A percentile compares a stretch with the other conserved stretches of the same genome.
These are phyloP conservation scores for Mycosphaerelloides madeirae DNA, from an alignment of 2,329 filamentous ascomycete genomes.

Conservation along the genomic window DNA sequence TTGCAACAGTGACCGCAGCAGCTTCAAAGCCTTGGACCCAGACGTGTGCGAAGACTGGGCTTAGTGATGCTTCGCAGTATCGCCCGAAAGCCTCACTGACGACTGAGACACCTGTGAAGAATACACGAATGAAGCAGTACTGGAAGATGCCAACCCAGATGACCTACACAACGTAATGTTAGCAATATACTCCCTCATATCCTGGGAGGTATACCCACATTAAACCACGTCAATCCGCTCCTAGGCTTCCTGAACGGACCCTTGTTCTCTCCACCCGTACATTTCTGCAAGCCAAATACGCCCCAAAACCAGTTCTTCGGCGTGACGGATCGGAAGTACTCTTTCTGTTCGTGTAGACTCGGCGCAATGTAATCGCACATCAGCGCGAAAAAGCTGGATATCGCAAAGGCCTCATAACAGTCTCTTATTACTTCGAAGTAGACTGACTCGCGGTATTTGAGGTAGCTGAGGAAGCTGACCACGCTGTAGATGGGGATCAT, in stretches of 20 bases:
- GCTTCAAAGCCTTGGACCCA: slow-evolving; percentile 74
- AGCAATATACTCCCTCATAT: slow-evolving; percentile 8
- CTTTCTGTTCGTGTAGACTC: slow-evolving; percentile 73
- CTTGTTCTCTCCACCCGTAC: slow-evolving; percentile 60
- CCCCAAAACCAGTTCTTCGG: slow-evolving; percentile 73
- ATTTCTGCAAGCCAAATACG: slow-evolving; percentile 64
- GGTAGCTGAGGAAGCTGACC: slow-evolving; percentile 67
- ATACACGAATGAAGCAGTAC: slow-evolving; percentile 75
- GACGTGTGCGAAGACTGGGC: slow-evolving; percentile 73
- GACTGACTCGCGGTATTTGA: slow-evolving; percentile 70
- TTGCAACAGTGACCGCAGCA: slow-evolving; percentile 70
- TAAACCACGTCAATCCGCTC: slow-evolving; percentile 86
- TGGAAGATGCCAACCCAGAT: slow-evolving; percentile 80
- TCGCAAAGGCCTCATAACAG: slow-evolving; percentile 85
- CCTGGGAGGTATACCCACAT: slow-evolving; percentile 44
- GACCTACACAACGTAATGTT: slow-evolving; percentile 43
- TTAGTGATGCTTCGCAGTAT: slow-evolving; percentile 76
- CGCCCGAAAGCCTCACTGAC: slow-evolving; percentile 62
- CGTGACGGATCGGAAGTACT: slow-evolving; percentile 67
- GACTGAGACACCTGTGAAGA: slow-evolving; percentile 75
- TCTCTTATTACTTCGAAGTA: slow-evolving; percentile 79
- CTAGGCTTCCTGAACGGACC: slow-evolving; percentile 69
- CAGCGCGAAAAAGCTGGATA: slow-evolving; percentile 79
- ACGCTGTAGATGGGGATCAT: slow-evolving; percentile 80
- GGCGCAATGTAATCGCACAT: slow-evolving; percentile 77